Base-by-base conservation (phyloP, 73 alveolate genomes). In the Halteria grandinella region DNA sequence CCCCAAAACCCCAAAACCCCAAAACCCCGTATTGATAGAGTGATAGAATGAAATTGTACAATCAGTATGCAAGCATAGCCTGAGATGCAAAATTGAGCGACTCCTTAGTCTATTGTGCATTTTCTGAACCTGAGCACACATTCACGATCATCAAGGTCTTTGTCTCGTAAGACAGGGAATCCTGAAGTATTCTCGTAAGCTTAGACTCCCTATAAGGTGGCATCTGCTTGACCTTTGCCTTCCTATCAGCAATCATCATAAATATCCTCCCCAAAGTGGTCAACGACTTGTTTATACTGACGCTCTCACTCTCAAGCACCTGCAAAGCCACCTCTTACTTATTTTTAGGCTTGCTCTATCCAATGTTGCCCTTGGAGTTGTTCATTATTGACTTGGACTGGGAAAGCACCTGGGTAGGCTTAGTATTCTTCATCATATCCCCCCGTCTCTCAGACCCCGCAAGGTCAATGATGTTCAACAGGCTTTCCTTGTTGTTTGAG, bases 131-230 rank as follows among this genome's bases (percentile, higher is more conserved):
- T 6, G 80, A 66, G 25, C 66, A 66, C 4, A 66, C 52, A 47
- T 66, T 66, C 15, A 66, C 80, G 18, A 66, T 66, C 80, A 66
- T 66, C 41, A 66, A 45, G 14, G 80, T 66, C 21, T 66, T 66
- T 25, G 80, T 25, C 29, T 66, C 80, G 27, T 5, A 47, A 37
- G 80, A 45, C 6, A 73, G 40, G 49, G 62, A 73, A 73, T 73
- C 85, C 41, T 73, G 66, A 27, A 73, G 64, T 2, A 73, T 54
- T 23, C 85, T 15, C 1, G 85, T 73, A 24, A 73, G 71, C 55
- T 73, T 73, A 28, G 85, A 73, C 25, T 73, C 85, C 44, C 85
- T 73, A 53, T 73, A 73, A 15, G 85, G 85, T 3, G 71, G 69
- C 17, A 37, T 34, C 27, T 54, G 12, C 31, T 73, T 73, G 27